phyloP scores from a whole-genome alignment of 1,284 basidiomycete species.

The Pseudozyma sp. region DNA sequence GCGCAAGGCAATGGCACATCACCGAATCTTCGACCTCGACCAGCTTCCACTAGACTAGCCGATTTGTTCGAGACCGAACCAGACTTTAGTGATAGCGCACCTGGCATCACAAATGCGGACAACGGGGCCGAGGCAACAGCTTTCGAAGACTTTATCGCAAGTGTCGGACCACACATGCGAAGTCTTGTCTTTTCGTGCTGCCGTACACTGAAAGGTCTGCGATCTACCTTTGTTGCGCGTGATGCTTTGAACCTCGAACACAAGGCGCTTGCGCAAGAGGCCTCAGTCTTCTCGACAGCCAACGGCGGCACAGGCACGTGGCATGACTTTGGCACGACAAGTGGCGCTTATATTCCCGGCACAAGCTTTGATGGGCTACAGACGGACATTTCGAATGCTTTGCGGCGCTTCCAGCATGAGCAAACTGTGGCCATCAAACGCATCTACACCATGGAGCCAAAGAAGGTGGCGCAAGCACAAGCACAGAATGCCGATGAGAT shows the following conservation, averaged over 20 bases:
- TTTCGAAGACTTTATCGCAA: constrained; percentile 57
- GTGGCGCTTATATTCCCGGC: constrained; percentile 28
- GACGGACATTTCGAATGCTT: constrained; percentile 46
- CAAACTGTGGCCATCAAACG: constrained; percentile 62
- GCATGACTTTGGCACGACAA: constrained; percentile 20
- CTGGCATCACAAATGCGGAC: not conserved
- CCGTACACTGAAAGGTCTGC: constrained; percentile 48
- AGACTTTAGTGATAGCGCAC: constrained; percentile 5
- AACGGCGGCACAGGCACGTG: constrained; percentile 30
- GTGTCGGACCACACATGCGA: constrained; percentile 65
- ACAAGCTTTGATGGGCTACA: constrained; percentile 50
- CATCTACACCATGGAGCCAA: constrained; percentile 63
- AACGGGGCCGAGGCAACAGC: constrained; percentile 17
- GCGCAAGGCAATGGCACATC: not conserved
- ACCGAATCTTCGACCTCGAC: not conserved
- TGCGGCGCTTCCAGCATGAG: constrained; percentile 60
- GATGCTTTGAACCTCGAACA: constrained; percentile 12
- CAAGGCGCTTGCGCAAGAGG: constrained; percentile 8
- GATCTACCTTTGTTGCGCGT: constrained; percentile 46
- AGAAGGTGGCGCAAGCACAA: constrained; percentile 18
- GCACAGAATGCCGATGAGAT: not conserved
- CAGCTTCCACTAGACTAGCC: constrained; percentile 20
- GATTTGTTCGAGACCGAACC: constrained; percentile 23
- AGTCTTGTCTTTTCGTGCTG: constrained; percentile 59
- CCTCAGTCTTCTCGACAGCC: constrained; percentile 2